phyloP scores from a whole-genome alignment of 2,329 filamentous ascomycete genomes.

The Hymenoscyphus scutula region DNA sequence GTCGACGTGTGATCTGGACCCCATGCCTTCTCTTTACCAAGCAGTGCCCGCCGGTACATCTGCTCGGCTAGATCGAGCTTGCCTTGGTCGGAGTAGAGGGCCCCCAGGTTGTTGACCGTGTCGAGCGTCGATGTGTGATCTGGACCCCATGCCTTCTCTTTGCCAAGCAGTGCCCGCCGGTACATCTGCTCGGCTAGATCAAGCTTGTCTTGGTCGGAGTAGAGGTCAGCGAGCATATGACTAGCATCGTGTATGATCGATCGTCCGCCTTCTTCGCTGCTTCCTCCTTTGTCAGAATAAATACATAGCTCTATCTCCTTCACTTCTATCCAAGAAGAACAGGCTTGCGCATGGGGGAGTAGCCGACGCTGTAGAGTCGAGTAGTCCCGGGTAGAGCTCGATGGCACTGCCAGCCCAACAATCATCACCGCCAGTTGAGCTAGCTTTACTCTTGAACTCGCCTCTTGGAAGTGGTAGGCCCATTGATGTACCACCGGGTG shows the following conservation, averaged over 20 bases:
- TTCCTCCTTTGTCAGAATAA: too few relatives aligned
- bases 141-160: background rate
- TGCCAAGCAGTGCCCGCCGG: too few relatives aligned
- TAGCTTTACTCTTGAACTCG: background rate
- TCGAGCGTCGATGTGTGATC: background rate
- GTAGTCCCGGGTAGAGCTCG: background rate
- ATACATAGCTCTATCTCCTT: background rate
- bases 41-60: background rate
- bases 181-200: background rate
- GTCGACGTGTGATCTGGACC: background rate
- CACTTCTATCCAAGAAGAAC: background rate
- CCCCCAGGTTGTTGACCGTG: background rate
- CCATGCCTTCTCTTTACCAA: background rate
- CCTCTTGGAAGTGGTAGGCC: background rate
- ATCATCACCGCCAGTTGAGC: background rate
- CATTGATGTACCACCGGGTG: background rate
- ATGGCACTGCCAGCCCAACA: background rate
- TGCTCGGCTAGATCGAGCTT: background rate
- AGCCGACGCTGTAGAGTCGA: background rate
- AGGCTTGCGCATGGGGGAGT: background rate
- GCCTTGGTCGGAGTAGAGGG: background rate
- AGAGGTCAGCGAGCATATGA: too few relatives aligned
- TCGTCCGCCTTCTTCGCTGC: too few relatives aligned
- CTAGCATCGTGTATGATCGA: too few relatives aligned
- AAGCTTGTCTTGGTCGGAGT: background rate